Evolutionary conservation across 129 eudicot species (phyloP), one percentile per base, ranked within the genome.

Genomic region (Escallonia herrerae): DNA sequence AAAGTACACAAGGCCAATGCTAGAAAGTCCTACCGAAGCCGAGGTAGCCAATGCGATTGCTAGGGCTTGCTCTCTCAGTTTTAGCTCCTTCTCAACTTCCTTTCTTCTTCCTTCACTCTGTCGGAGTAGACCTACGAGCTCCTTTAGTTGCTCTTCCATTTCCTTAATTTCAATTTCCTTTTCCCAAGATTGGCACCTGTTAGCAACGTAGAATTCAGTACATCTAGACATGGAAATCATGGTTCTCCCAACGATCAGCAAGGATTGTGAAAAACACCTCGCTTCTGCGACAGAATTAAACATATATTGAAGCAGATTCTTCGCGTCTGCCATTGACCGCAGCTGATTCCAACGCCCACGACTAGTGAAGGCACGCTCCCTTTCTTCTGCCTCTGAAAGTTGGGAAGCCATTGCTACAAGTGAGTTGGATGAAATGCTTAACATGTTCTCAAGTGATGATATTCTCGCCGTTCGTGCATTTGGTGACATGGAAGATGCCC

Each of bases 321-420:
- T 93, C 5, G 98, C 98, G 79, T 93, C 98, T 59, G 91, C 96
- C 81, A 93, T 77, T 3, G 96, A 78, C 8, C 87, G 82, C 57
- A 93, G 68, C 54, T 76, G 87, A 74, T 83, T 88, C 91, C 95
- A 88, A 43, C 96, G 89, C 8, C 86, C 91, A 72, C 78, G 87
- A 64, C 69, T 77, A 56, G 64, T 80, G 53, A 73, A 74, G 58
- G 80, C 83, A 33, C 81, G 90, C 54, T 84, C 96, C 33, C 85
- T 67, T 59, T 79, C 80, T 73, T 86, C 98, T 51, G 96, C 96
- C 75, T 93, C 96, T 54, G 91, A 82, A 72, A 93, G 82, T 68
- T 86, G 85, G 67, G 96, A 79, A 80, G 96, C 89, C 87, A 93
- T 79, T 33, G 72, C 54, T 49, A 79, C 80, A 63, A 93, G 85